A percentile compares a stretch with the other conserved stretches of the same genome.
Evolutionary conservation across 192 early-diverging fungal species (phyloP).

Genomic region (Podila verticillata): DNA sequence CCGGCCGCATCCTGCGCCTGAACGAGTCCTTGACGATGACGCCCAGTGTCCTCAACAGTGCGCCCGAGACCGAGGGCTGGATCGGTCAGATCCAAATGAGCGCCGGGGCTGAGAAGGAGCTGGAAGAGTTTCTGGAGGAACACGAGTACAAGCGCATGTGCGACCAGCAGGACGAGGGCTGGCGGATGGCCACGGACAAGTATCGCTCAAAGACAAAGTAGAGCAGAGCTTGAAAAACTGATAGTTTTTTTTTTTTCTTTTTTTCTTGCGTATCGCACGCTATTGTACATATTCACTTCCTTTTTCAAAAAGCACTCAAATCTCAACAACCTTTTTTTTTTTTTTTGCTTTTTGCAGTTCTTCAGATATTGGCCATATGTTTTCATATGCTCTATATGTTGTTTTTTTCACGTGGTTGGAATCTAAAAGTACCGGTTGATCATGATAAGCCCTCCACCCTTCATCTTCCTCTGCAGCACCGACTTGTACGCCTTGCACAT

Average conservation of each 20-base stretch:
- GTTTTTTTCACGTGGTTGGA: too few relatives aligned
- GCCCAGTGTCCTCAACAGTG: background rate
- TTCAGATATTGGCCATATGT: too few relatives aligned
- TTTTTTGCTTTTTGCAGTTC: too few relatives aligned
- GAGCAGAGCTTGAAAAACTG: too few relatives aligned
- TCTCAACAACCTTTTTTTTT: too few relatives aligned
- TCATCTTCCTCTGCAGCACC: background rate
- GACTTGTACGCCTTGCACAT: background rate
- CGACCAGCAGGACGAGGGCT: background rate
- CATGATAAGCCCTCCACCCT: background rate
- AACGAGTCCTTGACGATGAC: background rate
- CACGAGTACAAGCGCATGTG: background rate
- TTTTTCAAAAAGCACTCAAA: too few relatives aligned
- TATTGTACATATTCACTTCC: too few relatives aligned
- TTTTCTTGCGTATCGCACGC: too few relatives aligned
- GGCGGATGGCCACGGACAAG: constrained; percentile 1
- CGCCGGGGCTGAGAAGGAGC: background rate
- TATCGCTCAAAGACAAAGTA: background rate
- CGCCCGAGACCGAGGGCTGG: background rate
- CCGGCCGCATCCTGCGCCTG: background rate
- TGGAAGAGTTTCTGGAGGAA: background rate
- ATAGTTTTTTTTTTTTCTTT: too few relatives aligned
- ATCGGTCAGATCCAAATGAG: background rate
- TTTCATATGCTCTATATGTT: too few relatives aligned
- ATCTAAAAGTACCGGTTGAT: background rate